Evolutionary conservation across 352 stramenopile genomes (phyloP), one percentile per base, ranked within the genome.

Genomic region (Globisporangium spiculum): DNA sequence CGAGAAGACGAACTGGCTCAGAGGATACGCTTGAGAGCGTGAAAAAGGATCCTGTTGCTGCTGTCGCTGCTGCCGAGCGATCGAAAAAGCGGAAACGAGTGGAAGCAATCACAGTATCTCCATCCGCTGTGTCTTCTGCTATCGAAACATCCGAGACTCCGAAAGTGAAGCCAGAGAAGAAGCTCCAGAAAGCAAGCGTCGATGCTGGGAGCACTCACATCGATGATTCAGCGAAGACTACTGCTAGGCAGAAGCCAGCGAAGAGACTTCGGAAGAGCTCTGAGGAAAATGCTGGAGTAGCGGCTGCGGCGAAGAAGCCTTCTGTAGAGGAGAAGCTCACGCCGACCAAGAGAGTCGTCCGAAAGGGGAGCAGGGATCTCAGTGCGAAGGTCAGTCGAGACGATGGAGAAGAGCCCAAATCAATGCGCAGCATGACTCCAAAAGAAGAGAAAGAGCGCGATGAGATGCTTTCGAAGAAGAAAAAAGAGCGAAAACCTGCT

Each of bases 41-140:
- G 56, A 58, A 53, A 16, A 26, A 14, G 26, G 54, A 30, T n/a
- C 1, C 20, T 14, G 44, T 52, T 24, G 18, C 44, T 24, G 18
- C 12, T 10, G 24, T 52, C 18, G 20, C 26, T 48, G 36, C 38
- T 16, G 27, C 22, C 9, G 53, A 57, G 41, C 57, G 34, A 1
- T 12, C 1, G 46, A 56, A 66, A 9, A 66, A 70, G 36, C 44
- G 65, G 12, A 59, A 69, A 24, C 56, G 48, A 56, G 64, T n/a
- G 44, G 38, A 50, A 52, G n/a, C 27, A 18, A 52, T 30, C 32
- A 30, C n/a, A 4, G 7, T 4, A 16, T 62, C 32, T n/a, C 32
- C 56, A 52, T 4, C 20, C 54, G 24, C 26, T 36, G 26, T 30
- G 5, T 16, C 18, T 46, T 24, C 14, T 22, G 30, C 16, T 46